Evolutionary conservation across 805 yeast genomes (phyloP), one percentile per base, ranked within the genome.

Genomic region (Candida methanosorbosa): DNA sequence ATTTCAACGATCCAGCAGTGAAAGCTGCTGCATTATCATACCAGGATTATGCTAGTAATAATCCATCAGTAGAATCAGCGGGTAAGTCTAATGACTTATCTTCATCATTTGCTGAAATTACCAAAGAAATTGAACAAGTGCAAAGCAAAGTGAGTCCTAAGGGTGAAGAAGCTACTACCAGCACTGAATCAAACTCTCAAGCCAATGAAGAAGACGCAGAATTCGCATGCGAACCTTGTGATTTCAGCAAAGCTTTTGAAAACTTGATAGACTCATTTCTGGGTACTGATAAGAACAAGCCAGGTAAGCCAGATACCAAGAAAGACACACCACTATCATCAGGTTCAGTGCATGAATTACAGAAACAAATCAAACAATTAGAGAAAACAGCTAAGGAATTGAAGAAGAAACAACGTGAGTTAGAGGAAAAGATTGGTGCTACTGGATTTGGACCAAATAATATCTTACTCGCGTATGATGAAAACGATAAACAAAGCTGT

Each of bases 1-100:
- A 86, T 48, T 75, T 86, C 59, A 86, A 88, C 51, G 96, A 88
- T 57, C 74, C 76, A 7, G 94, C 88, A 0, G 96, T 88, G 15
- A 85, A 85, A 53, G 70, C 64, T 16, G 78, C 88, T 2, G 78
- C 86, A 14, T 61, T 70, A 15, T 60, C 62, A 0, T 80, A 56
- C 49, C 72, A 70, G 30, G 68, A 72, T 41, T 66, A 70, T 43
- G 44, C 56, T 8, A 67, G 71, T 9, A 68, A 68, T n/a, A n/a
- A n/a, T n/a, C n/a, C n/a, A n/a, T n/a, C n/a, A n/a, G n/a, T n/a
- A n/a, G n/a, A n/a, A n/a, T n/a, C n/a, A n/a, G n/a, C n/a, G n/a
- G n/a, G n/a, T n/a, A n/a, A n/a, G n/a, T n/a, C n/a, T n/a, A n/a
- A n/a, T n/a, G n/a, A n/a, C n/a, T n/a, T n/a, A n/a, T n/a, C n/a